Conservation (phyloP, 257 asterid genomes). For the Plantago ovata region DNA sequence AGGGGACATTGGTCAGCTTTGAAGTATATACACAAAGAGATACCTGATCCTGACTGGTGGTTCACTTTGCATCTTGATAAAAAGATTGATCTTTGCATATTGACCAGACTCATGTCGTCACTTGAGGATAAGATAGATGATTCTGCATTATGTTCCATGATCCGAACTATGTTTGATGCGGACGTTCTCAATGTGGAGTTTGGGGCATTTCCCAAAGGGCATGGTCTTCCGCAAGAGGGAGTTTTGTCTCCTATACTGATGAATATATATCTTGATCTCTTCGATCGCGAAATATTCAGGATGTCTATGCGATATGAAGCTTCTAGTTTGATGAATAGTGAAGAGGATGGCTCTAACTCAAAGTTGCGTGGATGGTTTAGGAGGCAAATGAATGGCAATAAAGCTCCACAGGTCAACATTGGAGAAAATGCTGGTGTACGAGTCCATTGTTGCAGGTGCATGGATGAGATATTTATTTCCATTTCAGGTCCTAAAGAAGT, state of each 20-base stretch:
- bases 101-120: constrained; percentile 46
- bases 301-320: constrained; percentile 85
- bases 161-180: constrained; percentile 58
- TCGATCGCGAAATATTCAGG: constrained; percentile 70
- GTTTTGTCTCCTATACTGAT: constrained; percentile 78
- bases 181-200: constrained; percentile 74
- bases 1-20: constrained; percentile 85
- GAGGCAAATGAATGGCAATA: constrained; percentile 58
- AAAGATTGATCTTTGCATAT: constrained; percentile 43
- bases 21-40: constrained; percentile 71
- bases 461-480: constrained; percentile 85
- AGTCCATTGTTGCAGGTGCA: constrained; percentile 76
- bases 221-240: constrained; percentile 99
- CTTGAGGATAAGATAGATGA: constrained; percentile 73
- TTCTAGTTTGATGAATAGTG: constrained; percentile 28
- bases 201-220: constrained; percentile 87
- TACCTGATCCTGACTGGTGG: constrained; percentile 75
- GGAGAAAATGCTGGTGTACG: constrained; percentile 42
- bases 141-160: constrained; percentile 37
- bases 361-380: constrained; percentile 88
- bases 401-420: constrained; percentile 17
- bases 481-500: constrained; percentile 72
- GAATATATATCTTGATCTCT: constrained; percentile 81
- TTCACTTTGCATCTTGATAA: constrained; percentile 54
- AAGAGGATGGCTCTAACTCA: constrained; percentile 40